A percentile compares a stretch with the other conserved stretches of the same genome.
These are phyloP conservation scores for Glarea lozoyensis DNA, from an alignment of 495 filamentous ascomycete species.

Conservation along the genomic window DNA sequence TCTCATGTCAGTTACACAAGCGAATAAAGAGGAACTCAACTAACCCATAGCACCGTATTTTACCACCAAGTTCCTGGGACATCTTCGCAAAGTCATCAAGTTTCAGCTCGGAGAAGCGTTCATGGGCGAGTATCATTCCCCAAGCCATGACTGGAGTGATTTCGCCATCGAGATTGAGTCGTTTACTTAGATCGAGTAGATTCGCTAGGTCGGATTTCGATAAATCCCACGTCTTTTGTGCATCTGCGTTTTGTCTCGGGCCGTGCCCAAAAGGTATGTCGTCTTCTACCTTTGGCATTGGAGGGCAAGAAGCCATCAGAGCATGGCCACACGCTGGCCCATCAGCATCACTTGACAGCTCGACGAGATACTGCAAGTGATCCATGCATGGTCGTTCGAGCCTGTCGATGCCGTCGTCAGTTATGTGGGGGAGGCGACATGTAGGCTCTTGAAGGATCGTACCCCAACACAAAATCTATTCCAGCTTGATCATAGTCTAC, in stretches of 20 bases:
- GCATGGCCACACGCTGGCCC: conserved; percentile 64
- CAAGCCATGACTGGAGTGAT: conserved; percentile 97
- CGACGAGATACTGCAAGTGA: conserved; percentile 73
- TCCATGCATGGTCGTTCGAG: conserved; percentile 94
- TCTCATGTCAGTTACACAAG: conserved; percentile 13
- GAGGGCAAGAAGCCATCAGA: conserved; percentile 82
- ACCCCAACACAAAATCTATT: conserved; percentile 95
- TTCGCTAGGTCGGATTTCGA: conserved; percentile 65
- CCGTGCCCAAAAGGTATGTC: conserved; percentile 42
- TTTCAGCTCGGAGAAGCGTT: conserved; percentile 53
- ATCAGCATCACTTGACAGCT: conserved; percentile 44
- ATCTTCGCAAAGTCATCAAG: conserved; percentile 64
- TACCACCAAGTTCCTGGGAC: conserved; percentile 61
- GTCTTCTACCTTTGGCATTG: conserved; percentile 39
- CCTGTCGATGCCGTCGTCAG: conserved; percentile 41
- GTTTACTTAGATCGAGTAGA: conserved; percentile 73
- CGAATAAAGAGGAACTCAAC: conserved; percentile 27
- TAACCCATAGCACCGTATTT: conserved; percentile 89
- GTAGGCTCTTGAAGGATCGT: conserved; percentile 53
- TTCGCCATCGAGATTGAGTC: conserved; percentile 81
- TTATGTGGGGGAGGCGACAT: conserved; percentile 54
- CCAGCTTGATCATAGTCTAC: conserved; percentile 83
- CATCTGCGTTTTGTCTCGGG: conserved; percentile 23
- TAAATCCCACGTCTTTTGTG: conserved; percentile 56
- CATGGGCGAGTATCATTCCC: conserved; percentile 67